A percentile compares a stretch with the other conserved stretches of the same genome.
These are phyloP conservation scores for Epithele typhae DNA, from an alignment of 768 basidiomycete genomes.

Conservation along the genomic window DNA sequence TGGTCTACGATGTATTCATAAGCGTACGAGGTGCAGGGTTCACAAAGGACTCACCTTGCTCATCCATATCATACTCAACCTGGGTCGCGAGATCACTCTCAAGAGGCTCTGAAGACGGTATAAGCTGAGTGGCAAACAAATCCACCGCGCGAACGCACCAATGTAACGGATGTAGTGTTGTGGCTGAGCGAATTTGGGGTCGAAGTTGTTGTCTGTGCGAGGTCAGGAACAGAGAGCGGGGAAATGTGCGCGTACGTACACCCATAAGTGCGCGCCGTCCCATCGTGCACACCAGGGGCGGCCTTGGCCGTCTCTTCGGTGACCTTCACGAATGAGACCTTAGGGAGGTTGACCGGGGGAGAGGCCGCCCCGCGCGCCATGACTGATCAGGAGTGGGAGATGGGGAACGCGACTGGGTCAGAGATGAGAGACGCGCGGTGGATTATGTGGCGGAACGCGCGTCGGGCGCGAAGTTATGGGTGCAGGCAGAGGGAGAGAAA, in stretches of 20 bases:
- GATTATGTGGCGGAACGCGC: too few species aligned
- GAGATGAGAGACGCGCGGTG: neutral
- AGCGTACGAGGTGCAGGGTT: neutral
- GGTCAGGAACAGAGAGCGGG: neutral
- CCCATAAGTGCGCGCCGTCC: slow-evolving; percentile 63
- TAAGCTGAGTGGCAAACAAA: neutral
- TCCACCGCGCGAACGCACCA: slow-evolving; percentile 42
- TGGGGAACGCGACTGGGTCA: neutral
- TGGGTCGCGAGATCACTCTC: slow-evolving; percentile 89
- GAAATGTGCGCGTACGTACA: slow-evolving; percentile 43
- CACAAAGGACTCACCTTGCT: slow-evolving; percentile 64
- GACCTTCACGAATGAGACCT: slow-evolving; percentile 63
- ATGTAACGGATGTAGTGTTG: slow-evolving; percentile 91
- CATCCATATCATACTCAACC: slow-evolving; percentile 99
- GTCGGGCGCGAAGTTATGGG: too few species aligned
- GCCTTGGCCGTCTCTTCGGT: slow-evolving; percentile 59
- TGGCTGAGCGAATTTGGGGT: slow-evolving; percentile 51
- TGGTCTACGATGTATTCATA: slow-evolving; percentile 53
- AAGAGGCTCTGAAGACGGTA: slow-evolving; percentile 64
- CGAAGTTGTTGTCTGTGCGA: slow-evolving; percentile 34
- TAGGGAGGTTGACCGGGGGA: slow-evolving; percentile 46
- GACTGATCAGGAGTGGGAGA: too few species aligned
- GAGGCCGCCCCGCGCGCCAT: slow-evolving; percentile 39
- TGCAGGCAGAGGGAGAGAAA: too few species aligned
- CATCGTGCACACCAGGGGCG: slow-evolving; percentile 60